A percentile compares a stretch with the other conserved stretches of the same genome.
phyloP scores from a whole-genome alignment of 352 stramenopile genomes.

The Elongisporangium anandrum region DNA sequence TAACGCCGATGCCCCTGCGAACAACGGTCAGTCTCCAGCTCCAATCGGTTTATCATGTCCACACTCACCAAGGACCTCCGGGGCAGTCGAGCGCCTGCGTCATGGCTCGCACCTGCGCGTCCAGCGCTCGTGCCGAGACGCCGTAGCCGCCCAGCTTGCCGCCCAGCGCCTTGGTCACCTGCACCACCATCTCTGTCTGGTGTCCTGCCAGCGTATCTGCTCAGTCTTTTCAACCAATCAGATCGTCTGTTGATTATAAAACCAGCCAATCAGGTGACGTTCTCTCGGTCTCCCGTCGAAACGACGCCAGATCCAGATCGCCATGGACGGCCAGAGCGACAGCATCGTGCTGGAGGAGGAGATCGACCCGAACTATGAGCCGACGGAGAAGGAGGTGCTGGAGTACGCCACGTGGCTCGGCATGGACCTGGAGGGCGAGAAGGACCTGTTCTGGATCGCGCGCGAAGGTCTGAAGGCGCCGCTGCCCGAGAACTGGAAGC shows the following conservation, averaged over 20 bases:
- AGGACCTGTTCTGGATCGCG: constrained; percentile 93
- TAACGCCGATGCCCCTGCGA: constrained; percentile 66
- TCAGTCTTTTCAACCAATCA: neutral
- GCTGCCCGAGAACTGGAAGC: constrained; percentile 94
- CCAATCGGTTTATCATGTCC: neutral
- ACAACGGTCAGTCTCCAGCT: neutral
- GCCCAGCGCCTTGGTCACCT: constrained; percentile 50
- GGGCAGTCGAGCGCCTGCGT: constrained; percentile 54
- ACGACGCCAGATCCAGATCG: neutral
- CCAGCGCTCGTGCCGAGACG: constrained; percentile 35
- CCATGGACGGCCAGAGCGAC: constrained; percentile 56
- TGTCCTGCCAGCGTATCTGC: neutral
- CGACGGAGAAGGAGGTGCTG: constrained; percentile 86
- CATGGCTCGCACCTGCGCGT: constrained; percentile 72
- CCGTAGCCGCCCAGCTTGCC: constrained; percentile 28
- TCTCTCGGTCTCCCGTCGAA: neutral
- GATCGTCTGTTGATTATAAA: neutral
- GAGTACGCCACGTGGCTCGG: constrained; percentile 96
- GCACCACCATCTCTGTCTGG: constrained; percentile 30
- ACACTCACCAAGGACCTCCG: constrained; percentile 51
- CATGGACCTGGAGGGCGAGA: constrained; percentile 91
- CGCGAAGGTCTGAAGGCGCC: constrained; percentile 92
- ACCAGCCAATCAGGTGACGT: neutral
- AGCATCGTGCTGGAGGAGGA: constrained; percentile 93
- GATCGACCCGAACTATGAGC: constrained; percentile 95